Evolutionary conservation across 1,139 yeast species (phyloP), one percentile per base, ranked within the genome.

Genomic region (Candida sp.): DNA sequence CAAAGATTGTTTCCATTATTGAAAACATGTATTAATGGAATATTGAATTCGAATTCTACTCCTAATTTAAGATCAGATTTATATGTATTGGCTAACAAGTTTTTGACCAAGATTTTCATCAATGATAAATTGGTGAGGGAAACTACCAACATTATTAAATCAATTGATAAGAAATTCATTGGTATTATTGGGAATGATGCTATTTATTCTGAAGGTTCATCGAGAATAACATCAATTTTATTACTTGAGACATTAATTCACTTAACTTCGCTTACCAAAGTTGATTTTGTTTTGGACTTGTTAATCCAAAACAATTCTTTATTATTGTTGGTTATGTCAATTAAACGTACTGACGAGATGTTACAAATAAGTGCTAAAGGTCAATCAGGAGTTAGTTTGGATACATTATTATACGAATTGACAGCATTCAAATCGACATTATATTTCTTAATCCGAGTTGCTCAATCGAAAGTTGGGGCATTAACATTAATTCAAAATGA

Each of bases 391-490:
- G 63, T 80, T 4, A 67, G 78, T 4, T 56, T 81, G 36, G 82
- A 81, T 36, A 66, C 79, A 2, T 63, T 87, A 32, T 61, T 84
- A 7, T 84, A 84, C 57, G 96, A 87, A 54, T 63, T 87, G 25
- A 86, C 93, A 0, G 84, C 89, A 1, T 86, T 86, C 63, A 86
- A 85, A 54, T 75, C 93, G 0, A 81, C 85, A 0, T 61, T 88
- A 36, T 83, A 83, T 49, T 75, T 90, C 44, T 68, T 91, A 48
- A 74, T 84, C 1, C 77, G 95, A 53, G 75, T 91, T 7, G 89
- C 95, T 0, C 88, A 86, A 56, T 79, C 87, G 0, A 78, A 88
- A 49, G 58, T 62, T 5, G 98, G 99, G 2, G 89, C 97, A 0
- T 78, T 81, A 45, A 84, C 84, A 46, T 67, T 91, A 45, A 66